Evolutionary conservation across 805 yeast genomes (phyloP).

Genomic region (Lipomyces spencermartinsiae): DNA sequence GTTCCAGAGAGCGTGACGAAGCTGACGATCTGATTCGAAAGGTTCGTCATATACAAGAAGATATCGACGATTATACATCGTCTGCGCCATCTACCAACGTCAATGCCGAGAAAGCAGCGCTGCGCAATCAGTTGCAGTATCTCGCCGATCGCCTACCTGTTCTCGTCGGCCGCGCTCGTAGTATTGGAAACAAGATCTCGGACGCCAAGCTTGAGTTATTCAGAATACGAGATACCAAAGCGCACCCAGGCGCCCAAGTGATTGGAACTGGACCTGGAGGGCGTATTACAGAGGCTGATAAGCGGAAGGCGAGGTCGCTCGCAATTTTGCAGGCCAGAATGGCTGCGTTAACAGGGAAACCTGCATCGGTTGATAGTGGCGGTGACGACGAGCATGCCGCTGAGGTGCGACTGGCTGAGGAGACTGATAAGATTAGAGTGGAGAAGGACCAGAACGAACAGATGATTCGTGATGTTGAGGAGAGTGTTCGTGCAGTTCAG

Average conservation of each 20-base stretch:
- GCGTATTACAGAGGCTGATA: conserved; percentile 80
- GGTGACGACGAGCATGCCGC: conserved; percentile 61
- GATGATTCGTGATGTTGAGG: conserved; percentile 73
- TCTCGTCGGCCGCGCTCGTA: conserved; percentile 66
- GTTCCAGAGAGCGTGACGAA: conserved; percentile 54
- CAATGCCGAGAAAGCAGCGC: conserved; percentile 56
- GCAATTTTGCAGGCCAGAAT: conserved; percentile 82
- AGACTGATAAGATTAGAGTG: conserved; percentile 56
- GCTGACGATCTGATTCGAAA: conserved; percentile 70
- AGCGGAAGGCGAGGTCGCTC: conserved; percentile 77
- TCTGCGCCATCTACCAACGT: conserved; percentile 41
- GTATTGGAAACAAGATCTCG: conserved; percentile 72
- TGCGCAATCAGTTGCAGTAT: conserved; percentile 63
- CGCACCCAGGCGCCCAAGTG: conserved; percentile 69
- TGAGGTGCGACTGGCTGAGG: conserved; percentile 53
- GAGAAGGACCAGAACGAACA: conserved; percentile 63
- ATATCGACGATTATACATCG: conserved; percentile 43
- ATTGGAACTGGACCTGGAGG: conserved; percentile 89
- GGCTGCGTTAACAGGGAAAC: conserved; percentile 90
- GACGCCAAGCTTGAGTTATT: conserved; percentile 68
- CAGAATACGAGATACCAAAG: conserved; percentile 60
- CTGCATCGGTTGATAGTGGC: conserved; percentile 51
- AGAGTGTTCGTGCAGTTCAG: conserved; percentile 69
- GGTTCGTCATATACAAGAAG: conserved; percentile 56
- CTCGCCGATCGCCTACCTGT: conserved; percentile 75